These are phyloP conservation scores for Gynandropsis gynandra DNA, from an alignment of 345 rosid genomes.

Conservation along the genomic window DNA sequence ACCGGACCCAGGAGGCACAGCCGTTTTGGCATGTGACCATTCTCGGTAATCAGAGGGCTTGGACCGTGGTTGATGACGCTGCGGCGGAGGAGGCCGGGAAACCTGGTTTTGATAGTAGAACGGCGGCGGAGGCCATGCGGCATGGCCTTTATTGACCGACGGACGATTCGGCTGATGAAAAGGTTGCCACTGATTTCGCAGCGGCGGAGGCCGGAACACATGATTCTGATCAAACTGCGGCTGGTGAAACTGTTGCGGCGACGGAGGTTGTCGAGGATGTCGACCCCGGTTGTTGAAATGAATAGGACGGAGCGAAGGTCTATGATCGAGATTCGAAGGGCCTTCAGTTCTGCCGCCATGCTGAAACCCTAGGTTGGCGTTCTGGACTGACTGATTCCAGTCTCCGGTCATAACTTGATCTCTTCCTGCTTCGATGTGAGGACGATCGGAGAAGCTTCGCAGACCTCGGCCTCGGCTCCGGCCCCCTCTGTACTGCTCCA, in stretches of 20 bases:
- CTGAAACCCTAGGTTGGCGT: conserved; percentile 36
- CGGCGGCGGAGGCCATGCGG: conserved; percentile 32
- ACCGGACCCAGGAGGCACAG: conserved; percentile 56
- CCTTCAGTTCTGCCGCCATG: conserved; percentile 23
- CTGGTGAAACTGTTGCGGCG: conserved; percentile 24
- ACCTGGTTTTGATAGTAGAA: conserved; percentile 38
- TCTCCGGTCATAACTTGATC: conserved; percentile 35
- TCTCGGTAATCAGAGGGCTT: conserved; percentile 60
- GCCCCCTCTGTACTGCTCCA: conserved; percentile 53
- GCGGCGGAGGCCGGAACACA: conserved; percentile 17
- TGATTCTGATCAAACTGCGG: conserved; percentile 27
- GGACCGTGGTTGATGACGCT: conserved; percentile 34
- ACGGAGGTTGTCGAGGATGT: conserved; percentile 14
- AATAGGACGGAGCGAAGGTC: conserved; percentile 20
- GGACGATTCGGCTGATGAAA: conserved; percentile 26
- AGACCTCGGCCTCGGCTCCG: conserved; percentile 39
- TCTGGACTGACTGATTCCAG: conserved; percentile 41
- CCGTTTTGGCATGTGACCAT: conserved; percentile 61
- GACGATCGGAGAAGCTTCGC: conserved; percentile 50
- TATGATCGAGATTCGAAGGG: conserved; percentile 12
- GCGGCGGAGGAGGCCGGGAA: conserved; percentile 36
- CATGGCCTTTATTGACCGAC: conserved; percentile 19
- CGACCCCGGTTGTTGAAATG: conserved; percentile 10
- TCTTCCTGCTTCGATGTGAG: conserved; percentile 32
- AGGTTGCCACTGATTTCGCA: conserved; percentile 25